Conservation (phyloP, 768 basidiomycete genomes). For the Pilatotrama ljubarskyi region DNA sequence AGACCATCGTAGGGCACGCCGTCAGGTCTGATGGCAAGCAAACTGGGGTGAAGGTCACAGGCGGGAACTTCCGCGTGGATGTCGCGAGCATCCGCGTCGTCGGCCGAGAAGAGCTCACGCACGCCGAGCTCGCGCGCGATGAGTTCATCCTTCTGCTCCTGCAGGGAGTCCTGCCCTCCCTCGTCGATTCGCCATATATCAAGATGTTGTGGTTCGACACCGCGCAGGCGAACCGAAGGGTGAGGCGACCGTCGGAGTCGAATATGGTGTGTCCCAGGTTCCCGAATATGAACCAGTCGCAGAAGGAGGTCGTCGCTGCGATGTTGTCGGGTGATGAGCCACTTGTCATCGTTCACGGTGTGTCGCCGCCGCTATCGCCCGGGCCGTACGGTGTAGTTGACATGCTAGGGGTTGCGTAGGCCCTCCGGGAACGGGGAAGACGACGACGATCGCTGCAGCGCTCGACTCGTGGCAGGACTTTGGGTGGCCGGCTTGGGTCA, state of each 20-base stretch:
- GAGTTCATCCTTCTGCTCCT: slow-evolving; percentile 39
- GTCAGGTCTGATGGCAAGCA: slow-evolving; percentile 34
- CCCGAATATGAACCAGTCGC: slow-evolving; percentile 39
- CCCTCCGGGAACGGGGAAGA: slow-evolving; percentile 56
- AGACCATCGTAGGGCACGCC: slow-evolving; percentile 36
- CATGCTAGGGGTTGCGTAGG: slow-evolving; percentile 29
- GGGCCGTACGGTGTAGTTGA: too few relatives aligned
- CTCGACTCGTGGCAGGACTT: slow-evolving; percentile 37
- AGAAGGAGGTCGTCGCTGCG: slow-evolving; percentile 36
- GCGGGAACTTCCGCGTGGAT: slow-evolving; percentile 24
- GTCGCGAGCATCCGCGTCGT: slow-evolving; percentile 39
- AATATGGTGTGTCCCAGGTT: not conserved
- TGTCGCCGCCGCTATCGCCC: too few relatives aligned
- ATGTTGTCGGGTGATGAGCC: slow-evolving; percentile 35
- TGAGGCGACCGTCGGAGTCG: not conserved
- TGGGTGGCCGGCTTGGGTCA: slow-evolving; percentile 55
- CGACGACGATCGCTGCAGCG: slow-evolving; percentile 49
- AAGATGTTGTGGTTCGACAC: slow-evolving; percentile 42
- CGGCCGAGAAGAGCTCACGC: slow-evolving; percentile 42
- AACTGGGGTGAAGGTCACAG: slow-evolving; percentile 36
- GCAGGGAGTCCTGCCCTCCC: slow-evolving; percentile 29
- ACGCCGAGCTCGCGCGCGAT: slow-evolving; percentile 41
- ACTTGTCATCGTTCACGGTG: slow-evolving; percentile 43
- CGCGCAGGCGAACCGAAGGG: slow-evolving; percentile 10
- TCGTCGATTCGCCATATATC: slow-evolving; percentile 38